These are phyloP conservation scores for Patellifolia procumbens DNA, from an alignment of 179 eudicot genomes.

Conservation along the genomic window DNA sequence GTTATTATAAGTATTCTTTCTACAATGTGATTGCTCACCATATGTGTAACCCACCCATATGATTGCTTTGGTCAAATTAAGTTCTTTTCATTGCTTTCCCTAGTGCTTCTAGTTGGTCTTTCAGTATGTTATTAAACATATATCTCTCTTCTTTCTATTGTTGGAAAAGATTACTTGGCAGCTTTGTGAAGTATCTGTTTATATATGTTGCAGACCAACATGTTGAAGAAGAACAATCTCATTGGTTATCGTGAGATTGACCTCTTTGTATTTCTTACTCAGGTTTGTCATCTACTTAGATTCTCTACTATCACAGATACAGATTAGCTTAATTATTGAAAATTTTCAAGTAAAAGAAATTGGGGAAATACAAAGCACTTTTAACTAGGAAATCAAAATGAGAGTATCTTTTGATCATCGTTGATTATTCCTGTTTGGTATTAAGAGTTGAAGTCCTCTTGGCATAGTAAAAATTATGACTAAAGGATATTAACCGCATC, in stretches of 20 bases:
- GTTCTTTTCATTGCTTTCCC: neutral
- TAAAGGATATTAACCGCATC: neutral
- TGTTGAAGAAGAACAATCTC: slow-evolving; percentile 77
- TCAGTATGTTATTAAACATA: neutral
- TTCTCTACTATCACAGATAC: neutral
- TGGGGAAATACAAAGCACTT: neutral
- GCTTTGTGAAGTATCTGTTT: slow-evolving; percentile 14
- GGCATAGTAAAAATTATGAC: neutral
- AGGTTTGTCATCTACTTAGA: slow-evolving; percentile 47
- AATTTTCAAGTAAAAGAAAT: neutral
- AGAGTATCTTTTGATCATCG: neutral
- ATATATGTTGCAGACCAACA: slow-evolving; percentile 74
- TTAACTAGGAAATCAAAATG: neutral
- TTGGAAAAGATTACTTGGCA: neutral
- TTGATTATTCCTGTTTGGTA: neutral
- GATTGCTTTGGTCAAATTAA: too few relatives aligned
- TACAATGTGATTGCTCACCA: too few relatives aligned
- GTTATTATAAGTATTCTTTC: too few relatives aligned
- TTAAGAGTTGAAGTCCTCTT: neutral
- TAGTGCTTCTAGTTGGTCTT: neutral
- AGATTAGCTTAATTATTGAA: neutral
- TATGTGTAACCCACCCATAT: too few relatives aligned
- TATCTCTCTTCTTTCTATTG: neutral
- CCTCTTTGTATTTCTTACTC: slow-evolving; percentile 62
- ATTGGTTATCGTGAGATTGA: slow-evolving; percentile 84